A percentile compares a stretch with the other conserved stretches of the same genome.
phyloP scores from a whole-genome alignment of 192 early-diverging fungal species.

The Umbelopsis sp. region DNA sequence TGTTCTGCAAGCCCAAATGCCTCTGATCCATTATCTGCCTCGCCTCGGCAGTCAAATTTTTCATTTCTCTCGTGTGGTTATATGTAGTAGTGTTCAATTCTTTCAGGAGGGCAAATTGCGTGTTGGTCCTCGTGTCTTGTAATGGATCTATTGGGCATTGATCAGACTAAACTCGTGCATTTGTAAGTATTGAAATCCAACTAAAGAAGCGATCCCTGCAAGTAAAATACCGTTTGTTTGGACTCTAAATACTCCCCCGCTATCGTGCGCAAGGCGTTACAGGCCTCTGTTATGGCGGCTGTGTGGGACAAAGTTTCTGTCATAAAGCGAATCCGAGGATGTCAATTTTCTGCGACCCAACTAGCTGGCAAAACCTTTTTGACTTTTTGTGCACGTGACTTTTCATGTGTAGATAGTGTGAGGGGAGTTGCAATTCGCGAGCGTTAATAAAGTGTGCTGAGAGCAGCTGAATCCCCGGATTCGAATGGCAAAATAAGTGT shows the following conservation, averaged over 20 bases:
- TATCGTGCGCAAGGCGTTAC: not conserved
- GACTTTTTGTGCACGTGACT: too few relatives aligned
- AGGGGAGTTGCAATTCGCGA: too few relatives aligned
- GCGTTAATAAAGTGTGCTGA: too few relatives aligned
- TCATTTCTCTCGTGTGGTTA: conserved; percentile 42
- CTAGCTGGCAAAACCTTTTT: too few relatives aligned
- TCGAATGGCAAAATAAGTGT: too few relatives aligned
- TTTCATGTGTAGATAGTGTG: too few relatives aligned
- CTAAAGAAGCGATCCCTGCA: not conserved
- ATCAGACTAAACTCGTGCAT: not conserved
- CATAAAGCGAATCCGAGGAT: not conserved
- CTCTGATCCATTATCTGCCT: conserved; percentile 57
- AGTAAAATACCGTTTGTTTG: not conserved
- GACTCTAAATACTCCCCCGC: not conserved
- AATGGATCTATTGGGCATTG: not conserved
- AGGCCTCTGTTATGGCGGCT: conserved; percentile 10
- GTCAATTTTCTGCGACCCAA: not conserved
- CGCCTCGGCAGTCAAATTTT: conserved; percentile 53
- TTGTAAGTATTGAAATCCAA: not conserved
- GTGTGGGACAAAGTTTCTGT: not conserved
- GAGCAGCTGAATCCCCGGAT: too few relatives aligned
- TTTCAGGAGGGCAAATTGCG: conserved; percentile 8
- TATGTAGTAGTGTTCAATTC: conserved; percentile 18
- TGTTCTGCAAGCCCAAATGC: conserved; percentile 52
- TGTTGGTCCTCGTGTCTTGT: conserved; percentile 16